Evolutionary conservation across 257 asterid species (phyloP), one percentile per base, ranked within the genome.

Genomic region (Gynochthodes officinalis): DNA sequence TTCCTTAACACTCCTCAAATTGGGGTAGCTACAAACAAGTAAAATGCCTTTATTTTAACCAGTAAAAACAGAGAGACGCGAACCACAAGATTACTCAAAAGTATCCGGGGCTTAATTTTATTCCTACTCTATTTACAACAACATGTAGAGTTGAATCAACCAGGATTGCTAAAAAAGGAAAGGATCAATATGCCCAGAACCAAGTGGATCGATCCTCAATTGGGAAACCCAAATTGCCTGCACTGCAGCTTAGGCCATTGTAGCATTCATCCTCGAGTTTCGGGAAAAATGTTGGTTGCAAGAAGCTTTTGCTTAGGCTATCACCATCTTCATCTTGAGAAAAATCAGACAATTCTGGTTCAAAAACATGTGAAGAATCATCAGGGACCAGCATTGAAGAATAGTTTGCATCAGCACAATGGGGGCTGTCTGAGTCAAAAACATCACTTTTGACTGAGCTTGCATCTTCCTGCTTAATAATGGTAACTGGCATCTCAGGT

Each of bases 181-280:
- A n/a, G 2, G n/a, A 59, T 84, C 81, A 85, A 42, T 69, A 88
- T 46, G 86, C 79, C 96, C 98, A 92, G 78, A 83, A 82, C 94
- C 96, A 89, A 50, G 90, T 78, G 59, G 90, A 89, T 40, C 89
- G 96, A 80, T 88, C 93, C 64, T 88, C 92, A 71, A 84, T 84
- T 7, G 89, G 86, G 62, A 84, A 87, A 19, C 94, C 95, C 76
- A 85, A 43, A 70, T 81, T 87, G 82, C 89, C 83, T 3, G 89
- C 81, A 74, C 84, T 88, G 14, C 87, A 85, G 49, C 82, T 93
- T 43, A 85, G 68, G 75, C 85, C 92, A 73, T 84, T 83, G 35
- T 23, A 80, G 70, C 76, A 81, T 8, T 79, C 90, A 44, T 66
- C 73, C 54, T 89, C 95, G 4, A 86, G 82, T 40, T 92, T 87